Conservation (phyloP, 768 basidiomycete genomes). For the Pleurotus giganteus region DNA sequence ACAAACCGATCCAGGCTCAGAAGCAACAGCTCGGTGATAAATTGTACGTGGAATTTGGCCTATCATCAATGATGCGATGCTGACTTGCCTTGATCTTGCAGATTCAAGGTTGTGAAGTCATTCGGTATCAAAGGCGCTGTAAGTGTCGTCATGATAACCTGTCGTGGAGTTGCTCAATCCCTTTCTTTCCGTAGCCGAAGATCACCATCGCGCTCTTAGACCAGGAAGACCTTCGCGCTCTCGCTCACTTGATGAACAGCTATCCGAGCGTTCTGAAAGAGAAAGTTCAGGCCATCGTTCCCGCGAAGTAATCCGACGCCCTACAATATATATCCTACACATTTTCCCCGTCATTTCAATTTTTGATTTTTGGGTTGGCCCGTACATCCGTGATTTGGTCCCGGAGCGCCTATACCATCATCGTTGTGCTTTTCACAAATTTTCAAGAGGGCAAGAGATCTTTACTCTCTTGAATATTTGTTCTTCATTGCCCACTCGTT, state of each 20-base stretch:
- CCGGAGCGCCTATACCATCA: constrained; percentile 2
- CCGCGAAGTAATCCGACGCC: constrained; percentile 17
- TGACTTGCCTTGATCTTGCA: constrained; percentile 14
- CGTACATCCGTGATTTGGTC: neutral
- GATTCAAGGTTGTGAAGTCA: constrained; percentile 64
- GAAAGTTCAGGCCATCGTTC: constrained; percentile 39
- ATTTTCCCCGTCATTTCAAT: neutral
- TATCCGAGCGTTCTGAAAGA: constrained; percentile 82
- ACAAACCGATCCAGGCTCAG: constrained; percentile 54
- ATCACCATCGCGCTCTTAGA: constrained; percentile 82
- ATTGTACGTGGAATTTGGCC: constrained; percentile 42
- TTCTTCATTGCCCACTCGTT: neutral
- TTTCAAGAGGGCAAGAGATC: too few species aligned
- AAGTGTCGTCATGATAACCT: constrained; percentile 24
- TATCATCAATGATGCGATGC: neutral
- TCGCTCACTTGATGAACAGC: constrained; percentile 86
- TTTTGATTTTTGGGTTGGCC: neutral
- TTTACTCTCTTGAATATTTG: neutral
- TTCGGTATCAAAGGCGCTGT: constrained; percentile 83
- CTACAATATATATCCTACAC: constrained; percentile 1
- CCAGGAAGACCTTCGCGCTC: constrained; percentile 77
- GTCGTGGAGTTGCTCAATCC: neutral
- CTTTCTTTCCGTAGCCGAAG: constrained; percentile 56
- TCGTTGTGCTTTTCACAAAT: neutral
- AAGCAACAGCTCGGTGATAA: constrained; percentile 85